Base-by-base conservation (phyloP, 371 early-diverging fungal species). In the Saksenaea oblongispora region DNA sequence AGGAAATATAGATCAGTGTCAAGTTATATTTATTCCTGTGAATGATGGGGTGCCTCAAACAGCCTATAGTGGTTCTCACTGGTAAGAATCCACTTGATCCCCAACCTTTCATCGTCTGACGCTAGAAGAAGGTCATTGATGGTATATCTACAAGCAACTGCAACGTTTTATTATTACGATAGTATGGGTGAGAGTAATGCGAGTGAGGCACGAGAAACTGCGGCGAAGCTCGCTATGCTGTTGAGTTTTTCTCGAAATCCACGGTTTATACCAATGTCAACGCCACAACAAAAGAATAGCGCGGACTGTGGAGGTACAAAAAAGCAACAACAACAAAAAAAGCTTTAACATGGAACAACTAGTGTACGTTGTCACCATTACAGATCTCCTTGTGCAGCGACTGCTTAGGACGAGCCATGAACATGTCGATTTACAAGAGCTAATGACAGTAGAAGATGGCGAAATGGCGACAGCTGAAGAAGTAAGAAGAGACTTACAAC, bases 201-300 rank as follows among this genome's bases (percentile, higher is more conserved):
- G 8, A 35, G 37, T 2, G 64, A 70, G 27, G 77, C 75, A n/a
- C 56, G 68, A 56, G 26, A 58, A 8, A 71, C 77, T 0, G 54
- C 63, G 15, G 55, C 37, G 27, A 55, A 68, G 4, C 37, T 78
- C 11, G 31, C 53, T 3, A 62, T 68, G 3, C 34, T 78, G 10
- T 64, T 81, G 17, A 58, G 62, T 7, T 15, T 70, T 8, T n/a
- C 51, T 1, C 35, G 55, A 2, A 5, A 39, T 0, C 59, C 75
- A 1, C 41, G 61, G 9, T 67, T 76, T 56, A 64, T 71, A 67
- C 67, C 64, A 24, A 56, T 71, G 68, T 61, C 59, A n/a, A 72
- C 78, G 27, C 84, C 84, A 9, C 79, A 80, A 54, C 84, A 84
- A 62, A 59, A 56, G 5, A 84, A 84, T 60, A 74, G 79, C 14